phyloP scores from a whole-genome alignment of 2,329 filamentous ascomycete genomes.

The Aspergillus phoenicis region DNA sequence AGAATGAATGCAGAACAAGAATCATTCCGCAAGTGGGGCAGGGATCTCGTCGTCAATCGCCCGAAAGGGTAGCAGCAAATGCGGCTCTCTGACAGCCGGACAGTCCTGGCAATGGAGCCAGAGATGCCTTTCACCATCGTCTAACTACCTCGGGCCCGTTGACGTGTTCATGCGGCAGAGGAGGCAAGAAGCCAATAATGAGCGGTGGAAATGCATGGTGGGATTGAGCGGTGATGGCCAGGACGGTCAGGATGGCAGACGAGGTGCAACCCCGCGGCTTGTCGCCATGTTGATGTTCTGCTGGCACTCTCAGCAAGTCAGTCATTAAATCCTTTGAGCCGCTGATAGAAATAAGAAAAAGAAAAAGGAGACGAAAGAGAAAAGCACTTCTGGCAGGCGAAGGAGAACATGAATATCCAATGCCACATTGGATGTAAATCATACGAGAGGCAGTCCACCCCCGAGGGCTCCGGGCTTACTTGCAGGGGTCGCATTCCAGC shows the following conservation, averaged over 20 bases:
- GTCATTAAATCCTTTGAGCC: neutral
- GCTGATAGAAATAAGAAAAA: neutral
- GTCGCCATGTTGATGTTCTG: neutral
- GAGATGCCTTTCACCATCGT: conserved; percentile 11
- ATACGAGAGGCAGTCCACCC: neutral
- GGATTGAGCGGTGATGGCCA: conserved; percentile 16
- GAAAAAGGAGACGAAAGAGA: neutral
- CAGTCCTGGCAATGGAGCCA: conserved; percentile 15
- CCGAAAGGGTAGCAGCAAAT: conserved; percentile 12
- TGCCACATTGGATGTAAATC: neutral
- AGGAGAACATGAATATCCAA: neutral
- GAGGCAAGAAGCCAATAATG: conserved; percentile 25
- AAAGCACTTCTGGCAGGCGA: neutral
- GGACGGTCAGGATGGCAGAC: neutral
- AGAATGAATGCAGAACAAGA: conserved; percentile 15
- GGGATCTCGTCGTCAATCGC: conserved; percentile 14
- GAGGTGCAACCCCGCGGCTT: conserved; percentile 14
- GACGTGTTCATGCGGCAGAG: conserved; percentile 33
- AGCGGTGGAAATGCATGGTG: conserved; percentile 19
- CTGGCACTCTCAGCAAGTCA: neutral
- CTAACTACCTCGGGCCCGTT: conserved; percentile 25
- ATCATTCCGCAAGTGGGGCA: conserved; percentile 21
- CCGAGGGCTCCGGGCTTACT: neutral
- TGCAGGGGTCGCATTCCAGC: neutral
- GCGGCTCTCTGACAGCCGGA: conserved; percentile 22